A percentile compares a stretch with the other conserved stretches of the same genome.
These are phyloP conservation scores for Collybia sordida DNA, from an alignment of 768 basidiomycete species.

Conservation along the genomic window DNA sequence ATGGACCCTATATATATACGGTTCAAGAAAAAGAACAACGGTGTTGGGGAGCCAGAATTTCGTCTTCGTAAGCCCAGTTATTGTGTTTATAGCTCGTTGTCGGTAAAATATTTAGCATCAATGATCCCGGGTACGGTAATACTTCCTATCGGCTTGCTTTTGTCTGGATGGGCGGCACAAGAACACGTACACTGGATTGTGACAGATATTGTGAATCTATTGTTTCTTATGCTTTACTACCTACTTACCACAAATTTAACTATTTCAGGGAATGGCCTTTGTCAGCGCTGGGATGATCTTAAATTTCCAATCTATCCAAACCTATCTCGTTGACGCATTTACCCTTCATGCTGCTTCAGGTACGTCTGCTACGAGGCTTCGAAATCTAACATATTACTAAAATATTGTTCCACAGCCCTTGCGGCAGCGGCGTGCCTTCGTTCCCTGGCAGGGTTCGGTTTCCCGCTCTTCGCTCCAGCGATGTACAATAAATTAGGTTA, in stretches of 20 bases:
- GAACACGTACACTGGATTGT: conserved; percentile 64
- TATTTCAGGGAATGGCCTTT: conserved; percentile 50
- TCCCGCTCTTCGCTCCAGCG: conserved; percentile 74
- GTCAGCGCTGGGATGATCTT: conserved; percentile 60
- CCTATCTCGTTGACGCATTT: conserved; percentile 69
- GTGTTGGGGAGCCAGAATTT: conserved; percentile 47
- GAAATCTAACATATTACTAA: too few relatives aligned
- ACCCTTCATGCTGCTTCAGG: conserved; percentile 69
- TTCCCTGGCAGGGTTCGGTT: conserved; percentile 68
- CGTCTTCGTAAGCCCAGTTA: conserved; percentile 38
- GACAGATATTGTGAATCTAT: conserved; percentile 55
- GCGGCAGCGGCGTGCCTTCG: conserved; percentile 65
- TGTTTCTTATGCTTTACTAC: not conserved
- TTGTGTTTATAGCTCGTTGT: not conserved
- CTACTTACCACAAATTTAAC: not conserved
- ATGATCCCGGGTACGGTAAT: conserved; percentile 59
- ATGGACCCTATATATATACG: conserved; percentile 57
- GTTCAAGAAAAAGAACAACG: conserved; percentile 45
- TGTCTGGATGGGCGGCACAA: conserved; percentile 72
- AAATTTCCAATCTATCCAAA: conserved; percentile 60
- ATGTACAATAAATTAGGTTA: conserved; percentile 69
- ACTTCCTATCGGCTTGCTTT: conserved; percentile 66
- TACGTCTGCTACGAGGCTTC: conserved; percentile 19
- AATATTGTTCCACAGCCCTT: conserved; percentile 39
- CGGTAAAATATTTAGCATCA: conserved; percentile 34